Conservation (phyloP, 2,329 filamentous ascomycete genomes). For the Sarocladium brachiariae region DNA sequence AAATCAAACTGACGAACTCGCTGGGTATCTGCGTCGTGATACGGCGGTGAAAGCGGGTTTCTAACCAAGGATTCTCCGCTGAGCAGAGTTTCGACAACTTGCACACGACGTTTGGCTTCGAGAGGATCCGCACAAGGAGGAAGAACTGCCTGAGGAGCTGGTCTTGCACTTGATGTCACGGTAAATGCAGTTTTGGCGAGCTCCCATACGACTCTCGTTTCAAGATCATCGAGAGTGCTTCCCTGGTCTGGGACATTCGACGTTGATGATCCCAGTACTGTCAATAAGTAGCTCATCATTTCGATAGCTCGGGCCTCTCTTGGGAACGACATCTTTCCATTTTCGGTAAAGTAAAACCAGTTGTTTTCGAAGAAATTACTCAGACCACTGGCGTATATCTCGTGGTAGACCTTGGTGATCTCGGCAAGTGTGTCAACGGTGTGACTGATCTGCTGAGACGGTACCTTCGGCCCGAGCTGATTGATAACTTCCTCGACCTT, state of each 20-base stretch:
- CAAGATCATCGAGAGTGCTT: conserved; percentile 38
- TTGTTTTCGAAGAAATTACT: conserved; percentile 73
- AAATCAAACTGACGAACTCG: conserved; percentile 65
- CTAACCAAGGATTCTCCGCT: conserved; percentile 58
- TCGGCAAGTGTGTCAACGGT: conserved; percentile 52
- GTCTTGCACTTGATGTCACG: conserved; percentile 28
- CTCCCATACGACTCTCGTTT: conserved; percentile 54
- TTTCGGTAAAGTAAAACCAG: conserved; percentile 62
- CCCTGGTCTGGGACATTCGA: conserved; percentile 45
- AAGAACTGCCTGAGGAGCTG: conserved; percentile 25
- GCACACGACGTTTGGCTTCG: conserved; percentile 63
- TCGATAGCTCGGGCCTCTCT: conserved; percentile 53
- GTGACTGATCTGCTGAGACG: conserved; percentile 45
- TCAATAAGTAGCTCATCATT: conserved; percentile 60
- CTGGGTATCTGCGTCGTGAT: conserved; percentile 44
- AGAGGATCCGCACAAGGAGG: conserved; percentile 51
- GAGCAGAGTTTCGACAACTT: conserved; percentile 69
- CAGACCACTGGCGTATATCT: conserved; percentile 68
- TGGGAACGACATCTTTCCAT: conserved; percentile 38
- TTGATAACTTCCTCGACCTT: conserved; percentile 67
- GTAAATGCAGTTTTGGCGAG: conserved; percentile 43
- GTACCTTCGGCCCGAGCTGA: conserved; percentile 52
- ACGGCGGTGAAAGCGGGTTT: conserved; percentile 49
- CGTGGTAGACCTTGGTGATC: conserved; percentile 64
- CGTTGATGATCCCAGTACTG: conserved; percentile 41